Base-by-base conservation (phyloP, 225 moss, liverwort and hornwort species). In the Neckera pumila region DNA sequence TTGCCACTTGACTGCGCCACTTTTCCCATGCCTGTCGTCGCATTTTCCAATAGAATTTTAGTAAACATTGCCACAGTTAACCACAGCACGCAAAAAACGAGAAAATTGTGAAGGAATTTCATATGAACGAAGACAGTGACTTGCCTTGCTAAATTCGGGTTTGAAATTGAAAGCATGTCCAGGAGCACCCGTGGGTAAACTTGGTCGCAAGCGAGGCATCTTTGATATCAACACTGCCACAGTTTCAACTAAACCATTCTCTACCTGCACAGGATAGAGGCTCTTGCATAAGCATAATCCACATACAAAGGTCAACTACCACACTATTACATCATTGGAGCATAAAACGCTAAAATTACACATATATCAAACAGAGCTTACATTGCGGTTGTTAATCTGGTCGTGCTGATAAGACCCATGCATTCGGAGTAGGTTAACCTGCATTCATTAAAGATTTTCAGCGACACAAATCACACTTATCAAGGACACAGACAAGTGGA, bases 231-330 rank as follows among this genome's bases (percentile, higher is more conserved):
- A 92, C 45, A 97, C 95, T 62, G 95, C 97, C 66, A 99, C 95
- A 78, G 97, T 96, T 94, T 99, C 98, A 87, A 99, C 98, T 80
- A 99, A 92, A 56, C 98, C 98, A 90, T 99, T 99, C 93, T 99
- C 98, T 78, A 95, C 95, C 96, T 99, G 98, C 90, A 86, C 80
- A 91, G 22, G 26, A 76, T 89, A 87, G 77, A 77, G 80, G 84
- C 34, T 84, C 67, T 60, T 84, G 79, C 56, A 74, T 53, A 18
- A 40, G 57, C 79, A 88, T 60, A 57, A 86, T 69, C 62, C 76
- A 85, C 62, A 84, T 42, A 67, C 58, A 66, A 25, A 81, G 70
- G 81, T 58, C 86, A 62, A 86, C 47, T 61, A 84, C 79, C 70
- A 63, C 69, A 61, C 59, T 31, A 51, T 40, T 21, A 78, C 25